A percentile compares a stretch with the other conserved stretches of the same genome.
phyloP scores from a whole-genome alignment of 2,329 filamentous ascomycete genomes.

The Aschersonia sp. region DNA sequence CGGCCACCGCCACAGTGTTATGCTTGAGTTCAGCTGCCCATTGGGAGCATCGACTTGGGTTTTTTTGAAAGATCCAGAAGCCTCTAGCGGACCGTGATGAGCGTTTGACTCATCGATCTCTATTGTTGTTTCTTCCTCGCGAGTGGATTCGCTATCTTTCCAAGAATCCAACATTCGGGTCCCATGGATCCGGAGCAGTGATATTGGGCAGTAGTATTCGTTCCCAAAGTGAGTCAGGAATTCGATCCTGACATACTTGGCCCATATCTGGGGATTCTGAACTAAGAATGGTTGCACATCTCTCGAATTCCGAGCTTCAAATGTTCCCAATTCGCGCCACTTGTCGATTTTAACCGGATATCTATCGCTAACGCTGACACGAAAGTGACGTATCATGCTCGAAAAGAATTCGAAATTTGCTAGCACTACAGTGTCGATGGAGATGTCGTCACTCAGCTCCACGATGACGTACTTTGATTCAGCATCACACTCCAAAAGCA shows the following conservation, averaged over 20 bases:
- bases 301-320: constrained; percentile 81
- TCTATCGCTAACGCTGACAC: constrained; percentile 83
- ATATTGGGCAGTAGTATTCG: constrained; percentile 92
- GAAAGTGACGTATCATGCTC: constrained; percentile 84
- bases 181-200: constrained; percentile 80
- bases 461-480: constrained; percentile 89
- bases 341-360: constrained; percentile 88
- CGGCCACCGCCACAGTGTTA: not conserved
- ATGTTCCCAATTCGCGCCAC: constrained; percentile 80
- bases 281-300: constrained; percentile 91
- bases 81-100: not conserved
- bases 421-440: constrained; percentile 91
- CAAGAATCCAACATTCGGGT: constrained; percentile 93
- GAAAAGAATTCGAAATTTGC: constrained; percentile 99
- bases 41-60: not conserved
- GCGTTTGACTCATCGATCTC: constrained; percentile 8
- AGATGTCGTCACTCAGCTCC: constrained; percentile 73
- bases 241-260: constrained; percentile 82
- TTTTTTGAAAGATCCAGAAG: not conserved
- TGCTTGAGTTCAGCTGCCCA: not conserved
- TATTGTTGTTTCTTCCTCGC: constrained; percentile 44
- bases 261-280: constrained; percentile 92
- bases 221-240: constrained; percentile 90
- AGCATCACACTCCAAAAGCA: constrained; percentile 81
- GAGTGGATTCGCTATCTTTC: constrained; percentile 61